Percentiles rank a stretch among this genome's conserved stretches.
phyloP scores from a whole-genome alignment of 176 grass and related monocot species.

The Avena eriantha region DNA sequence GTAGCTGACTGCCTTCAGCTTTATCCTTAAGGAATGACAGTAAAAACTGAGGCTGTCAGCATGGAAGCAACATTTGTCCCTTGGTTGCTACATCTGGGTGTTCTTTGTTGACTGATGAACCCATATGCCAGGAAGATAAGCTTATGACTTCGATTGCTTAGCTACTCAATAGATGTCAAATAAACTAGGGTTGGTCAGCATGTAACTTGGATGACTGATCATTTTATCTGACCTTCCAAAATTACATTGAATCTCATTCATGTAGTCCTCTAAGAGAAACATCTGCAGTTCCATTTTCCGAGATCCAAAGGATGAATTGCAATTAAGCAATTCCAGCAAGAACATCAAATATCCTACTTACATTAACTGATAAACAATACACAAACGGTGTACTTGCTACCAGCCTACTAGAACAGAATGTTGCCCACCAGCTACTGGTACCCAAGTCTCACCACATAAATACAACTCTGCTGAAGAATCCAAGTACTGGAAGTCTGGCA shows the following conservation, averaged over 20 bases:
- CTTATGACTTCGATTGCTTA: neutral
- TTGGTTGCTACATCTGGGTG: neutral
- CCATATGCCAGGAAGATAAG: neutral
- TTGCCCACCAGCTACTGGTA: neutral
- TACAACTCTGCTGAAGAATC: neutral
- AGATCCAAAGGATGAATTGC: neutral
- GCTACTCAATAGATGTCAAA: neutral
- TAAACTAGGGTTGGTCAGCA: neutral
- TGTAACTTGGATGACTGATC: neutral
- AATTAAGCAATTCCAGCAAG: neutral
- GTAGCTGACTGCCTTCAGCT: neutral
- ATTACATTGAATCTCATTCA: neutral
- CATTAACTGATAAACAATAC: neutral
- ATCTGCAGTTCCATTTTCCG: neutral
- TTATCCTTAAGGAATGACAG: neutral
- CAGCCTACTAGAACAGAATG: too few relatives aligned
- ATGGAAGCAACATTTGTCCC: neutral
- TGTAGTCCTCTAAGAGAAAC: neutral
- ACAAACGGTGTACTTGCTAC: neutral
- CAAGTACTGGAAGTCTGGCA: neutral
- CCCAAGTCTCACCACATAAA: neutral
- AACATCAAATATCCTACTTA: neutral
- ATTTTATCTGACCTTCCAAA: neutral
- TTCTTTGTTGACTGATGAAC: neutral
- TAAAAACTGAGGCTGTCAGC: neutral